Evolutionary conservation across 139 green algal genomes (phyloP).

Genomic region (Chlorella sorokiniana): DNA sequence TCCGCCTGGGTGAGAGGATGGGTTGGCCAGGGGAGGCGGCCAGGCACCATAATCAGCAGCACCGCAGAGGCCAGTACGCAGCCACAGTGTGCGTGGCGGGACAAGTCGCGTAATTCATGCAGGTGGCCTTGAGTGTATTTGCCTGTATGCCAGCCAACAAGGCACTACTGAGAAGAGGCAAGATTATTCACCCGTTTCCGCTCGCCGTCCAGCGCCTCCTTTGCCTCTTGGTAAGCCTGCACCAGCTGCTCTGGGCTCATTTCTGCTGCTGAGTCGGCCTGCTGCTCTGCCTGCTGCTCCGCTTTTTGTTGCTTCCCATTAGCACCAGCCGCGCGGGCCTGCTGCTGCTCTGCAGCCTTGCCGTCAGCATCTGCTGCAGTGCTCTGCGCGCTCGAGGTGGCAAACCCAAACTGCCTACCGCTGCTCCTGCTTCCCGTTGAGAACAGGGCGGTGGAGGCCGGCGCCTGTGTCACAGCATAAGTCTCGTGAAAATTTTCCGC

Average conservation of each 20-base stretch:
- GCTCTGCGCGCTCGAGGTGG: constrained; percentile 5
- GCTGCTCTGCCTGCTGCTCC: constrained; percentile 15
- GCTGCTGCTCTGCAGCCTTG: background rate
- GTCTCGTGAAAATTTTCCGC: background rate
- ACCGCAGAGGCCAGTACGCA: too few relatives aligned
- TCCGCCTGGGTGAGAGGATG: constrained; percentile 46
- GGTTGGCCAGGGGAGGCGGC: background rate
- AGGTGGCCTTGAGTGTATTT: background rate
- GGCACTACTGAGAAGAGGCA: background rate
- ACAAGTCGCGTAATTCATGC: too few relatives aligned
- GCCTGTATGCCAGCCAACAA: too few relatives aligned
- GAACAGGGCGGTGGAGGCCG: background rate
- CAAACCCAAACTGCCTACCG: constrained; percentile 28
- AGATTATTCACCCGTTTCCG: constrained; percentile 26
- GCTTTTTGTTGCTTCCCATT: background rate
- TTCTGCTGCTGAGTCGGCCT: background rate
- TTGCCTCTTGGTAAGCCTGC: constrained; percentile 17
- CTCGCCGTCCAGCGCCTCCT: constrained; percentile 24
- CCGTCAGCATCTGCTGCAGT: background rate
- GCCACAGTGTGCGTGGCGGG: too few relatives aligned
- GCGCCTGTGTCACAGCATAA: background rate
- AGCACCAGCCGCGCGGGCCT: background rate
- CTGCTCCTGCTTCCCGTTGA: background rate
- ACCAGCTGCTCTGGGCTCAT: constrained; percentile 15
- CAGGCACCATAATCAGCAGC: background rate